Evolutionary conservation across 2,329 filamentous ascomycete genomes (phyloP), one percentile per base, ranked within the genome.

Genomic region (Hymenoscyphus infarciens): DNA sequence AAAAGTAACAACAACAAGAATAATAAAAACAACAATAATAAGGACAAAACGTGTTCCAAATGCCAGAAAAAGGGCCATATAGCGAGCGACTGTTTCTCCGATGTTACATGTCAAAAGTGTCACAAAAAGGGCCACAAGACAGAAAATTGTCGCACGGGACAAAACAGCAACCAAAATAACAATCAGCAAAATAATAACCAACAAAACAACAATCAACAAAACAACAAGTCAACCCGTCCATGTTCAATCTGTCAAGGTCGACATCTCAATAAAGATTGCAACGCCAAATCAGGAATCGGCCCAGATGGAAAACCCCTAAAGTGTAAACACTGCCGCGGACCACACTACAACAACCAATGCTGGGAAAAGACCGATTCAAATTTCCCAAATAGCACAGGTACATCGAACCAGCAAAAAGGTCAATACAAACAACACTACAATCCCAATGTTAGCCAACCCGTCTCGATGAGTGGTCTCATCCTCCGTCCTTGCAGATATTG

Each of bases 241-340:
- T 58, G 56, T 25, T 16, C 35, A 45, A 29, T 25, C 38, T 58
- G 56, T 16, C 11, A 29, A 27, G 56, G 56, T 2, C 25, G 38
- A 22, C 56, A 58, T 39, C 31, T 39, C 15, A 38, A 58, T 33
- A 49, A 42, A 29, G 56, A 58, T 7, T 58, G 56, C 39, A 58
- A 25, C 19, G 56, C 38, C 16, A 35, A 33, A 39, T 42, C 33
- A 6, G 38, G 38, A 13, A 4, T 16, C 11, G 22, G 22, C 3
- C 10, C 19, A 15, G 38, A 58, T 39, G 56, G 56, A 2, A 29
- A 42, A 33, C 38, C 56, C 1, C 22, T 58, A 2, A 16, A 7
- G 10, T 58, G 56, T 19, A 42, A 49, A 58, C 22, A 33, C 10
- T 58, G 56, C 39, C 3, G 16, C 5, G 56, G 56, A 25, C 38